Evolutionary conservation across 2,329 filamentous ascomycete genomes (phyloP).

Genomic region (Didymella glomerata): DNA sequence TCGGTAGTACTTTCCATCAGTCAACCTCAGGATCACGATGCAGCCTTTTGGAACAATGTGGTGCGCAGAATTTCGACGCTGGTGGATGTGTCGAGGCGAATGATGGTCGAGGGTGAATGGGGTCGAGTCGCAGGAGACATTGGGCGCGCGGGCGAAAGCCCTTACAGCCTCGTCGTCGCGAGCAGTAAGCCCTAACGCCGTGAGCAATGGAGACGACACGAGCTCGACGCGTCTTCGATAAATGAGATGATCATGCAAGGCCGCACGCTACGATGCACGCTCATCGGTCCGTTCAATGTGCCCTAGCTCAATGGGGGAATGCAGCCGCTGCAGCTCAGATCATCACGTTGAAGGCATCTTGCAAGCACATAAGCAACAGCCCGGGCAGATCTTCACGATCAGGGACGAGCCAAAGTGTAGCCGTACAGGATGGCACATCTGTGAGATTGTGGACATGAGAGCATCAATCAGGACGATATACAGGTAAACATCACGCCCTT

Average conservation of each 20-base stretch:
- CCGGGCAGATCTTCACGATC: not conserved
- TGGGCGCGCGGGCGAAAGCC: not conserved
- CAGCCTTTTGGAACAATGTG: not conserved
- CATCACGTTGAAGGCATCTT: not conserved
- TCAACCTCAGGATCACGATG: not conserved
- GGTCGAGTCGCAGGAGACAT: not conserved
- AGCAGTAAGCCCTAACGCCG: not conserved
- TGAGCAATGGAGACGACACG: not conserved
- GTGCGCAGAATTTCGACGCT: too few relatives aligned
- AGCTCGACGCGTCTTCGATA: not conserved
- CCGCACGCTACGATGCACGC: not conserved
- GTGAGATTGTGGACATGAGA: not conserved
- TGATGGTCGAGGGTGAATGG: not conserved
- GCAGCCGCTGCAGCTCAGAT: not conserved
- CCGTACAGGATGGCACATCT: not conserved
- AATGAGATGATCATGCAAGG: slow-evolving; percentile 6
- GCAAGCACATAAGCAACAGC: not conserved
- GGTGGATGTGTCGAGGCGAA: not conserved
- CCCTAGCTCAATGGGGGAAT: slow-evolving; percentile 4
- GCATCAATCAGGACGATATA: not conserved
- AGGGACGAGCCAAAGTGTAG: too few relatives aligned
- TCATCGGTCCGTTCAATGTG: not conserved
- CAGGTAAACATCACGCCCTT: slow-evolving; percentile 4
- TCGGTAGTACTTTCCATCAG: not conserved
- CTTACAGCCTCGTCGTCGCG: not conserved